Base-by-base conservation (phyloP, 2,329 filamentous ascomycete species). In the Aspergillus terreus region DNA sequence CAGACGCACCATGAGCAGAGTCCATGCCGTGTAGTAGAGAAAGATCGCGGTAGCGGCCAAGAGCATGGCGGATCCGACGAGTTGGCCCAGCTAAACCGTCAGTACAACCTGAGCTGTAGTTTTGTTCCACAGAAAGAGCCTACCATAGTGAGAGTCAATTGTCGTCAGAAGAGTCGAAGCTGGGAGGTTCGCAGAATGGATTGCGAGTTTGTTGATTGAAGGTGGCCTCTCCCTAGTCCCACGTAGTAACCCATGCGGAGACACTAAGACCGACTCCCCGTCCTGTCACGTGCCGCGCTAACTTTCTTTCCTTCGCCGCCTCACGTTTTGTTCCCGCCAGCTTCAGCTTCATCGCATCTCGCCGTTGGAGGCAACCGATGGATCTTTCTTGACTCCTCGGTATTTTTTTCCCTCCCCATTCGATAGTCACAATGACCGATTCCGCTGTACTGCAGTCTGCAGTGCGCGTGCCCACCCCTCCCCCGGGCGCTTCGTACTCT, bases 1-100 rank as follows among this genome's bases (percentile, higher is more conserved):
- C 23, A 44, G 17, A 21, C 17, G 53, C 83, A 96, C 94, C 89
- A 99, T 97, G 61, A 97, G 82, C 59, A 99, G 82, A 25, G 94
- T 96, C 94, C 94, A 99, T 74, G 96, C 83, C 58, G 90, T 94
- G 79, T 99, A 99, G 83, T 99, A 99, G 65, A 87, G 78, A 72
- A 89, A 90, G 70, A 89, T 82, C 64, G 81, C 79, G 59, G 85
- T 85, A 65, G 86, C 86, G 78, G 81, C 79, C 73, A 88, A 78
- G 71, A 90, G 84, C 86, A 89, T 89, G 73, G 81, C 83, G 74
- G 87, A 80, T 75, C 86, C 86, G 62, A 87, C 81, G 61, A 88
- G 82, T 84, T 90, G 92, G 82, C 95, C 94, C 77, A 96, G 88
- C 94, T 99, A 72, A 43, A 40, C 15, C 25, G 45, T 55, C 50